Base-by-base conservation (phyloP, 495 filamentous ascomycete species). In the Penicillium ochrochloron region DNA sequence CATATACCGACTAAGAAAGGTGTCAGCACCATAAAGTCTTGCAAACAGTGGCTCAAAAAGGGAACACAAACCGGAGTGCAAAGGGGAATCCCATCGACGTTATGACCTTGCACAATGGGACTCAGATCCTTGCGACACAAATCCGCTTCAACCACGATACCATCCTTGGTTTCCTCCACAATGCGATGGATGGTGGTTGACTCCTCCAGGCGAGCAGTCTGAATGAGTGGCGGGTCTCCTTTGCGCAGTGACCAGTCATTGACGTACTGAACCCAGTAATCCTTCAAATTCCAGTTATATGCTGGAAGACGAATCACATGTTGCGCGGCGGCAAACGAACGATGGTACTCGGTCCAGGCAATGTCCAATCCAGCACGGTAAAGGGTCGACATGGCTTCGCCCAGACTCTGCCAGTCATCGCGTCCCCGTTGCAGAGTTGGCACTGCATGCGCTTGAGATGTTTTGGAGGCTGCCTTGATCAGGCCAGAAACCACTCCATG, bases 331-430 rank as follows among this genome's bases (percentile, higher is more conserved):
- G 70, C 65, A 68, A 88, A 90, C 64, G 86, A 83, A 2, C 82
- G 74, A 73, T 89, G 87, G 66, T 84, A 90, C 69, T 91, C 90
- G 60, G 82, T 82, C 87, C 89, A 94, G 69, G 84, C 71, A 56
- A 92, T 69, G 21, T 83, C 78, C 11, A 88, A 63, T 8, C 91
- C 89, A 10, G 25, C 29, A 23, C 29, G 14, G 76, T 78, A 6
- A 70, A 70, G 70, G 90, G 29, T 7, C 8, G 37, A 15, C 2
- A 21, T 34, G 19, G 34, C 39, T 17, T 23, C n/a, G 6, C 23
- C 15, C 14, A 46, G 14, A 11, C n/a, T 48, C 25, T 31, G 21
- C 57, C 57, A 59, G 29, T 17, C 15, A 4, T 59, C 27, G 10
- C 14, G 19, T 3, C 17, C 17, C 0, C 57, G 37, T 9, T 41